Conservation (phyloP, 2,329 filamentous ascomycete genomes). For the Fragosphaeria purpurea region DNA sequence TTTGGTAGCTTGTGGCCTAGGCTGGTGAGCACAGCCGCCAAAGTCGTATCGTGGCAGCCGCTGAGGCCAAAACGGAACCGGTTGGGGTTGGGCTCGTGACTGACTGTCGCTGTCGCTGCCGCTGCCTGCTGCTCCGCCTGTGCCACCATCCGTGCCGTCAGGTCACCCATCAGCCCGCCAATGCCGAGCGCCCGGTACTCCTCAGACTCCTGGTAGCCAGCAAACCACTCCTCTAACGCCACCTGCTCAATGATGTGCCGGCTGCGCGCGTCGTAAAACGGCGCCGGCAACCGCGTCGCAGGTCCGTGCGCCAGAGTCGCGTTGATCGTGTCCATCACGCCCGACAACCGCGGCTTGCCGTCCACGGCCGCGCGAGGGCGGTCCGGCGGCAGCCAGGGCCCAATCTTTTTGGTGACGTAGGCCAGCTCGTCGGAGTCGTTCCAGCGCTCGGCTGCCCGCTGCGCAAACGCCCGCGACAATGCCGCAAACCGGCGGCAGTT, state of each 20-base stretch:
- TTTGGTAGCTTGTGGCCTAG: slow-evolving; percentile 63
- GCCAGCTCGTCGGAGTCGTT: slow-evolving; percentile 71
- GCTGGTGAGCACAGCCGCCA: slow-evolving; percentile 67
- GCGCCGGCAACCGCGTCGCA: slow-evolving; percentile 64
- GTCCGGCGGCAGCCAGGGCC: slow-evolving; percentile 74
- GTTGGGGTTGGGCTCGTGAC: slow-evolving; percentile 9
- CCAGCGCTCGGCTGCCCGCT: slow-evolving; percentile 62
- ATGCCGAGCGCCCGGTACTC: slow-evolving; percentile 90
- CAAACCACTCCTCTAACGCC: slow-evolving; percentile 22
- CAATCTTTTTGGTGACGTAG: slow-evolving; percentile 66
- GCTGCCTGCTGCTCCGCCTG: slow-evolving; percentile 37
- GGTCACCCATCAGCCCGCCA: slow-evolving; percentile 72
- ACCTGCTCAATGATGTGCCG: slow-evolving; percentile 20
- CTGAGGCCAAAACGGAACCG: slow-evolving; percentile 66
- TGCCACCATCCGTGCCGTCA: slow-evolving; percentile 65
- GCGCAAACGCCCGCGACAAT: slow-evolving; percentile 59
- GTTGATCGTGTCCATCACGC: slow-evolving; percentile 92
- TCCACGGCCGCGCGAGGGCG: slow-evolving; percentile 67
- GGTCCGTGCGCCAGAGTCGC: slow-evolving; percentile 76
- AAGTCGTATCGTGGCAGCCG: slow-evolving; percentile 88
- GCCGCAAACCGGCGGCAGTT: slow-evolving; percentile 64
- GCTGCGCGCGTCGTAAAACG: slow-evolving; percentile 75
- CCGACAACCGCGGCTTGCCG: slow-evolving; percentile 70
- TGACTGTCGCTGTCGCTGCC: neutral
- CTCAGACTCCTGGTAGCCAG: slow-evolving; percentile 69